Percentiles rank a stretch among this genome's conserved stretches.
phyloP scores from a whole-genome alignment of 2,329 filamentous ascomycete genomes.

The Scedosporium apiospermum region DNA sequence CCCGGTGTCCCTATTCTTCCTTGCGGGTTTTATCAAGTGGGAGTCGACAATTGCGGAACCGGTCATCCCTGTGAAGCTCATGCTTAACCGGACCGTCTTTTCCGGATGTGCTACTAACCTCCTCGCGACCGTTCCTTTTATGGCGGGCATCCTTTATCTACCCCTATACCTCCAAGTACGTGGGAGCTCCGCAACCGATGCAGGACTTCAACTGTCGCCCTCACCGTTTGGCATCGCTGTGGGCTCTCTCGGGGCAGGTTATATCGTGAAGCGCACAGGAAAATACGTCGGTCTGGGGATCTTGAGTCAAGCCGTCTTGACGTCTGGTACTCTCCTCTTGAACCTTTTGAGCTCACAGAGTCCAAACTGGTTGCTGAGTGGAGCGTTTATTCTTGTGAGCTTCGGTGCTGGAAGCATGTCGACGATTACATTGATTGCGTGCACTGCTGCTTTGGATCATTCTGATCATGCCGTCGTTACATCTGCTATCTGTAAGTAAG shows the following conservation, averaged over 20 bases:
- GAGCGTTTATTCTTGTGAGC: conserved; percentile 63
- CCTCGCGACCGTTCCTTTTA: conserved; percentile 67
- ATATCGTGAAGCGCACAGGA: conserved; percentile 71
- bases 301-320: background rate
- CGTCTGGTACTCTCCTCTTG: background rate
- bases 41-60: conserved; percentile 65
- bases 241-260: conserved; percentile 59
- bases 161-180: conserved; percentile 76
- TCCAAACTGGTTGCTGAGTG: conserved; percentile 46
- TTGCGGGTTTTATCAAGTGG: conserved; percentile 60
- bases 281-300: conserved; percentile 45
- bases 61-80: conserved; percentile 69
- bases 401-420: conserved; percentile 71
- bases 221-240: conserved; percentile 62
- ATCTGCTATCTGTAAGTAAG: conserved; percentile 56
- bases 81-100: conserved; percentile 63
- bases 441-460: conserved; percentile 75
- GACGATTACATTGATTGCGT: conserved; percentile 69
- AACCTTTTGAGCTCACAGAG: background rate
- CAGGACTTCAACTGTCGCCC: conserved; percentile 65
- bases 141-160: conserved; percentile 66
- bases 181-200: conserved; percentile 57
- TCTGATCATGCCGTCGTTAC: conserved; percentile 80
- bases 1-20: conserved; percentile 52
- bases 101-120: conserved; percentile 71